Conservation (phyloP, 164 flowering plant species). For the Tinospora cordifolia region DNA sequence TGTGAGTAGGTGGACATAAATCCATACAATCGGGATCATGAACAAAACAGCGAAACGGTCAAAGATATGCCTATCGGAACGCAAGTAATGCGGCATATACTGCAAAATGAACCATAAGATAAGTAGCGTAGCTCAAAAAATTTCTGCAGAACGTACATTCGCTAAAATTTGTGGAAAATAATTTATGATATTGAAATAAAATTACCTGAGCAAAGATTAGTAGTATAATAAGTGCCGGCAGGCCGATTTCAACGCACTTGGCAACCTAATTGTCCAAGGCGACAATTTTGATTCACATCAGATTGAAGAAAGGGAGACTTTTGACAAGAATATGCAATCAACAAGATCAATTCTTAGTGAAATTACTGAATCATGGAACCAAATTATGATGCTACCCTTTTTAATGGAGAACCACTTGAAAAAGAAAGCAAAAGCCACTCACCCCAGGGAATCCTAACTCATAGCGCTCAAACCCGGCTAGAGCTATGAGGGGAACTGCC, state of each 20-base stretch:
- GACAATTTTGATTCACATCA: slow-evolving; percentile 2
- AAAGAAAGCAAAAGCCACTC: slow-evolving; percentile 14
- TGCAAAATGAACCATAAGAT: slow-evolving; percentile 27
- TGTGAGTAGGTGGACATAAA: slow-evolving; percentile 92
- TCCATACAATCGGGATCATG: slow-evolving; percentile 73
- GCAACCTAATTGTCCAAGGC: slow-evolving; percentile 43
- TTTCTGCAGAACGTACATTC: neutral
- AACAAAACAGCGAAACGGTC: slow-evolving; percentile 89
- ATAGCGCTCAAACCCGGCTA: slow-evolving; percentile 81
- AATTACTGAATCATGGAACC: neutral
- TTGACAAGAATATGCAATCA: neutral
- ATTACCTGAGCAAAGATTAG: slow-evolving; percentile 72
- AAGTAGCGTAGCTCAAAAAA: neutral
- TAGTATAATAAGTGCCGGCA: slow-evolving; percentile 67
- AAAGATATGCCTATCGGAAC: slow-evolving; percentile 41
- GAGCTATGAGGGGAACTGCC: slow-evolving; percentile 74
- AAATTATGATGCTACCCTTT: neutral
- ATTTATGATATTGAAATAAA: neutral
- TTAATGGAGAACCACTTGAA: neutral
- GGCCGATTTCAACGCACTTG: slow-evolving; percentile 83
- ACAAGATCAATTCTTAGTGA: neutral
- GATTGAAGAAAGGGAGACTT: neutral
- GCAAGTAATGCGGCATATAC: slow-evolving; percentile 67
- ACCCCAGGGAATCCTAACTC: slow-evolving; percentile 88
- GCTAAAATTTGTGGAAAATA: neutral